These are phyloP conservation scores for Penicillium sp. DNA, from an alignment of 2,329 filamentous ascomycete species.

Conservation along the genomic window DNA sequence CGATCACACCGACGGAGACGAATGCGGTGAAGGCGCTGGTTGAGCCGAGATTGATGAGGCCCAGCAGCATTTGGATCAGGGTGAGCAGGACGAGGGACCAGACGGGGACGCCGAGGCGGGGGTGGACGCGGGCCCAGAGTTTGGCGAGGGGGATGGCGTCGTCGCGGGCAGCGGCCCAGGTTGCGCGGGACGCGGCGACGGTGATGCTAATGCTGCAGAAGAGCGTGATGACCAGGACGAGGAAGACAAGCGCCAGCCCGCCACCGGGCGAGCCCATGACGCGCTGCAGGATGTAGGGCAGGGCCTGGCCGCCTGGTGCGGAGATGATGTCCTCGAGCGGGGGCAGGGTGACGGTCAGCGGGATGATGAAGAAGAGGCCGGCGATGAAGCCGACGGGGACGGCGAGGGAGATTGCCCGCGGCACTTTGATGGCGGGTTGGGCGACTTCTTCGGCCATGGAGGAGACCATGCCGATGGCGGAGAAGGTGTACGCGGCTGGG, in stretches of 20 bases:
- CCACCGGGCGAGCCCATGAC: slow-evolving; percentile 55
- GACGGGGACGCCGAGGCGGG: slow-evolving; percentile 43
- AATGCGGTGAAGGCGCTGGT: slow-evolving; percentile 54
- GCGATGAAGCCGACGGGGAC: slow-evolving; percentile 57
- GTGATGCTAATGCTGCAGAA: slow-evolving; percentile 59
- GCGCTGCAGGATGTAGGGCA: slow-evolving; percentile 54
- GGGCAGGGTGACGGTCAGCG: slow-evolving; percentile 56
- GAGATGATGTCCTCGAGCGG: slow-evolving; percentile 48
- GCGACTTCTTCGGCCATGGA: slow-evolving; percentile 64
- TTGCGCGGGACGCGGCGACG: slow-evolving; percentile 51
- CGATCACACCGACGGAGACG: slow-evolving; percentile 59
- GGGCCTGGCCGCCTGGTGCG: slow-evolving; percentile 51
- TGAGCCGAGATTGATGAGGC: slow-evolving; percentile 53
- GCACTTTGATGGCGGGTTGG: slow-evolving; percentile 55
- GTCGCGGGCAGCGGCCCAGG: slow-evolving; percentile 52
- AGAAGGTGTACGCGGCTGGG: slow-evolving; percentile 61
- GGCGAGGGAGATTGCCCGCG: slow-evolving; percentile 55
- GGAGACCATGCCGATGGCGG: slow-evolving; percentile 63
- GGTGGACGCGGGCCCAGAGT: slow-evolving; percentile 41
- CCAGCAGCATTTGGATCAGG: slow-evolving; percentile 52
- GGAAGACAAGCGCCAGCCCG: slow-evolving; percentile 51
- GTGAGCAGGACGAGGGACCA: slow-evolving; percentile 48
- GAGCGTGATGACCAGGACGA: slow-evolving; percentile 54
- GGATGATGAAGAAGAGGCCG: slow-evolving; percentile 59
- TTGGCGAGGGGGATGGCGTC: slow-evolving; percentile 46